Conservation (phyloP, 345 rosid genomes). For the Brassica incana region DNA sequence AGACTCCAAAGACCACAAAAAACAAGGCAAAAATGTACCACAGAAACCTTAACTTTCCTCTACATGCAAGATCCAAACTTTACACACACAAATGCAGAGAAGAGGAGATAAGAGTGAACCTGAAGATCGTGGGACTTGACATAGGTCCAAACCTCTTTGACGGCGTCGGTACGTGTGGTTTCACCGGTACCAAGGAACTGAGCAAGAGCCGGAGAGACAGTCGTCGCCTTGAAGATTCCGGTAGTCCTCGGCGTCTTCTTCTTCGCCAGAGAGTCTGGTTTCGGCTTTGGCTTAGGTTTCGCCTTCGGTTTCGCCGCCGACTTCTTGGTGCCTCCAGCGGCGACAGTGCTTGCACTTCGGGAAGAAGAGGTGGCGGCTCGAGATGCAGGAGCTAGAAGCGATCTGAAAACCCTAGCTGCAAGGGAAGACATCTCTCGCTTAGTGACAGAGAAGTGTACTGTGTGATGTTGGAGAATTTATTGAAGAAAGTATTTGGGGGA, state of each 20-base stretch:
- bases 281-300: conserved; percentile 21
- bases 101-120: conserved; percentile 46
- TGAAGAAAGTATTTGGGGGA: not conserved
- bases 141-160: conserved; percentile 75
- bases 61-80: not conserved
- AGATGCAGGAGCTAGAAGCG: conserved; percentile 54
- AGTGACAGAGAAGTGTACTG: not conserved
- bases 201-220: conserved; percentile 71
- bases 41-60: not conserved
- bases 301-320: conserved; percentile 28
- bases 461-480: conserved; percentile 12
- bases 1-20: not conserved
- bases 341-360: conserved; percentile 9
- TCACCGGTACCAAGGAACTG: conserved; percentile 61
- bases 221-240: conserved; percentile 53
- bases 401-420: conserved; percentile 60
- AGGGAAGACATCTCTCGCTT: conserved; percentile 37
- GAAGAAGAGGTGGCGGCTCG: not conserved
- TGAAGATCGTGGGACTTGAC: conserved; percentile 76
- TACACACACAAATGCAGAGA: not conserved
- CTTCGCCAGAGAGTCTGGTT: conserved; percentile 32
- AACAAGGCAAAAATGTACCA: too few relatives aligned
- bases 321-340: conserved; percentile 32
- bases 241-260: conserved; percentile 34
- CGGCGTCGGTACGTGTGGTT: conserved; percentile 64